A percentile compares a stretch with the other conserved stretches of the same genome.
Conservation (phyloP, 257 asterid genomes). For the Solanum megistacrolobum region DNA sequence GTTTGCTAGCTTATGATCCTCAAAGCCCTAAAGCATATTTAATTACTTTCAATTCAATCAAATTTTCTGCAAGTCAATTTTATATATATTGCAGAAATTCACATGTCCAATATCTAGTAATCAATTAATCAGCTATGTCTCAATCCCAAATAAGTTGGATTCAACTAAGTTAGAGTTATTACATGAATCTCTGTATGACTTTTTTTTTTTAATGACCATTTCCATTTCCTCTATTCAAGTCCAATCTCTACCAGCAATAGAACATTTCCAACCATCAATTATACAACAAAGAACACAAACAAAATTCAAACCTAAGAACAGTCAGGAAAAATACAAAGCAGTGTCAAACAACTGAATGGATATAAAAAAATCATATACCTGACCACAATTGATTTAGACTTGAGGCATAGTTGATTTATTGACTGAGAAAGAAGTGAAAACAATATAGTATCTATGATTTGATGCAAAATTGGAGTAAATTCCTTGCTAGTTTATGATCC, state of each 20-base stretch:
- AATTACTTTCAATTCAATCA: neutral
- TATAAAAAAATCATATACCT: neutral
- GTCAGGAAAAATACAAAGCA: neutral
- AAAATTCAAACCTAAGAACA: neutral
- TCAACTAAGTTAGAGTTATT: neutral
- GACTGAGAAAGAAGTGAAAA: neutral
- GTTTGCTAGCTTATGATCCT: neutral
- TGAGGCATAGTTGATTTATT: neutral
- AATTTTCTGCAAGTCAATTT: neutral
- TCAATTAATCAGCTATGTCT: neutral
- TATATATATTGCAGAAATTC: neutral
- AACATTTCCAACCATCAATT: neutral
- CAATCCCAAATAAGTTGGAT: neutral
- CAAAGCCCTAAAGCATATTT: neutral
- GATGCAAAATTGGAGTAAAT: neutral
- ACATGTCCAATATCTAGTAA: neutral
- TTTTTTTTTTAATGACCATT: neutral
- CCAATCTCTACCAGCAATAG: neutral
- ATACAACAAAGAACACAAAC: neutral
- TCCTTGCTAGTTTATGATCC: neutral
- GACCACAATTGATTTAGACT: neutral
- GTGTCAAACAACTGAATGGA: neutral
- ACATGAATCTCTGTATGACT: neutral
- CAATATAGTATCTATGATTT: neutral
- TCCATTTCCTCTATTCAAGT: neutral